These are phyloP conservation scores for Spathaspora sp. DNA, from an alignment of 805 yeast species.

Conservation along the genomic window DNA sequence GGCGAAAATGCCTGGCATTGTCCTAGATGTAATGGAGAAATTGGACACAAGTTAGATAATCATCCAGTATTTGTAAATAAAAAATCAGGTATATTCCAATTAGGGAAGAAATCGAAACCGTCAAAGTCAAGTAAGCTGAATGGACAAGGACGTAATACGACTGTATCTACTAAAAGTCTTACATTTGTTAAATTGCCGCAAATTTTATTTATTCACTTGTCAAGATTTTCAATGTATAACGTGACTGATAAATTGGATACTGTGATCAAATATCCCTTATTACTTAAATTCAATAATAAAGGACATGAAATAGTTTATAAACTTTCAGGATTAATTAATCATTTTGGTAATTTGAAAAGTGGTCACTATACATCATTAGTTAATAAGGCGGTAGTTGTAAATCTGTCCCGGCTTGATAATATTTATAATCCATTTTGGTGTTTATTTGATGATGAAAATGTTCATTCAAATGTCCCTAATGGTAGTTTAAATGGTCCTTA, in stretches of 20 bases:
- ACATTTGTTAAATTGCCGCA: constrained; percentile 33
- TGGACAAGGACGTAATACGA: constrained; percentile 3
- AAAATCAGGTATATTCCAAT: constrained; percentile 31
- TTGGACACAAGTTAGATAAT: constrained; percentile 17
- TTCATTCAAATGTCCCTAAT: constrained; percentile 42
- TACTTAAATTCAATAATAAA: constrained; percentile 41
- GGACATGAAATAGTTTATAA: constrained; percentile 42
- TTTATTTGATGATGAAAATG: constrained; percentile 69
- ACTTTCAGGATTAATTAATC: constrained; percentile 64
- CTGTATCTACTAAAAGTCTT: constrained; percentile 21
- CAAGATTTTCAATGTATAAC: constrained; percentile 45
- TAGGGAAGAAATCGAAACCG: constrained; percentile 35
- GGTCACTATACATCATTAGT: constrained; percentile 77
- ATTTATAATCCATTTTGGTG: constrained; percentile 57
- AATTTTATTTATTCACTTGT: constrained; percentile 36
- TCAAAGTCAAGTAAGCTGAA: constrained; percentile 12
- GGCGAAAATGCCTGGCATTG: constrained; percentile 86
- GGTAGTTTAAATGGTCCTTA: constrained; percentile 41
- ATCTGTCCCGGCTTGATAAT: constrained; percentile 15
- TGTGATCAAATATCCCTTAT: constrained; percentile 52
- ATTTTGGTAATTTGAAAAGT: constrained; percentile 62
- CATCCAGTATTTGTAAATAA: constrained; percentile 37
- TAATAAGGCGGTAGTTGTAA: constrained; percentile 34
- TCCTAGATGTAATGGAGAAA: constrained; percentile 51
- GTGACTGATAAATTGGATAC: constrained; percentile 51